Conservation (phyloP, 305 asterid species). For the Solanum hybrid region DNA sequence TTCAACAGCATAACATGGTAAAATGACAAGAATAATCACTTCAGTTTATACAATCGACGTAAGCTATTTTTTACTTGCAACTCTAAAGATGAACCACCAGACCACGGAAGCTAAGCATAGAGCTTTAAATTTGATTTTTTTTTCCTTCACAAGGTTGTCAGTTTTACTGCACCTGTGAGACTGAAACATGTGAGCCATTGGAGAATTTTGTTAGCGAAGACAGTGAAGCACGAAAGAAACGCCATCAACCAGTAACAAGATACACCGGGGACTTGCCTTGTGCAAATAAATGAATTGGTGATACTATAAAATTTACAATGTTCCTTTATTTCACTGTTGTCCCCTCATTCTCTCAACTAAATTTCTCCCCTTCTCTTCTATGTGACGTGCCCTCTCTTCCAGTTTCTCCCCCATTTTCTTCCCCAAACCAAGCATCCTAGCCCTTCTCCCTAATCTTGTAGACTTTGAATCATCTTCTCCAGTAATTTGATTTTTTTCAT, state of each 20-base stretch:
- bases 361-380: conserved; percentile 75
- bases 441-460: conserved; percentile 50
- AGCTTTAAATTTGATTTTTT: background rate
- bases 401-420: conserved; percentile 87
- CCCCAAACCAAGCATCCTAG: conserved; percentile 71
- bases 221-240: background rate
- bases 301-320: background rate
- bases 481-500: conserved; percentile 18
- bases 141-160: background rate
- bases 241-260: background rate
- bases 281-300: background rate
- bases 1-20: background rate
- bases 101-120: background rate
- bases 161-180: background rate
- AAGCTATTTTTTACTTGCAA: background rate
- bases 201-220: background rate
- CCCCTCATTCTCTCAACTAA: conserved; percentile 80
- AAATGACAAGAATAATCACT: background rate
- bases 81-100: background rate
- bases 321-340: conserved; percentile 6
- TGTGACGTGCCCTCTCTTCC: conserved; percentile 70
- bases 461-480: conserved; percentile 50
- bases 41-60: background rate
- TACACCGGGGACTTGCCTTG: background rate
- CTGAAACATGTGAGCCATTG: background rate